phyloP scores from a whole-genome alignment of 2,329 filamentous ascomycete genomes.

The Fusarium equiseti region DNA sequence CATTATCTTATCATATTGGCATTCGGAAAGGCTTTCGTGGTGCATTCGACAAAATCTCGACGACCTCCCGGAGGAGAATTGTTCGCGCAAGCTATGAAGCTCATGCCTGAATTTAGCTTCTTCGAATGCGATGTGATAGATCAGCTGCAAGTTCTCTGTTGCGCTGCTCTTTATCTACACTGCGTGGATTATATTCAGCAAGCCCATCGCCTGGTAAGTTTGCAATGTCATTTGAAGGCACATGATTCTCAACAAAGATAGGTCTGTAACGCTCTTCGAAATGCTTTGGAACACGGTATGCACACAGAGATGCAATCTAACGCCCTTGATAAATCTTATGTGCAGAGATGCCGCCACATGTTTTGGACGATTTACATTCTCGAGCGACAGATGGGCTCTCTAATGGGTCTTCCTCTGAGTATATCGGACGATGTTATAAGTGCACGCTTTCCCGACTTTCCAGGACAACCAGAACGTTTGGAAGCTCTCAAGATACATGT shows the following conservation, averaged over 20 bases:
- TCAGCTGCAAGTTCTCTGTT: slow-evolving; percentile 38
- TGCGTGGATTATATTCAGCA: slow-evolving; percentile 23
- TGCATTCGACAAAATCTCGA: slow-evolving; percentile 33
- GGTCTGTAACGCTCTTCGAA: slow-evolving; percentile 32
- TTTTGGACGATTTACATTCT: slow-evolving; percentile 42
- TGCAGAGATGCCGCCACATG: slow-evolving; percentile 24
- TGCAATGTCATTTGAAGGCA: accelerated
- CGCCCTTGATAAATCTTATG: slow-evolving; percentile 20
- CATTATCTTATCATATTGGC: slow-evolving; percentile 40
- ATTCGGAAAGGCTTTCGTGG: slow-evolving; percentile 39
- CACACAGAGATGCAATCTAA: slow-evolving; percentile 38
- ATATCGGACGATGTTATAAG: slow-evolving; percentile 38
- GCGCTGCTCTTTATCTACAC: slow-evolving; percentile 33
- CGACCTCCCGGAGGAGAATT: slow-evolving; percentile 32
- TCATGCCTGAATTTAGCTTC: slow-evolving; percentile 40
- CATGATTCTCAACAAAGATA: neutral
- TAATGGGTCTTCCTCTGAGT: slow-evolving; percentile 31
- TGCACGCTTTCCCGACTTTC: slow-evolving; percentile 25
- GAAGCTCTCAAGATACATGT: slow-evolving; percentile 34
- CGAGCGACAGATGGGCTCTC: slow-evolving; percentile 34
- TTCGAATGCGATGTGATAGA: slow-evolving; percentile 30
- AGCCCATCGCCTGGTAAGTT: slow-evolving; percentile 26
- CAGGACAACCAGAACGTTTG: slow-evolving; percentile 17
- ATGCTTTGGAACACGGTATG: slow-evolving; percentile 31
- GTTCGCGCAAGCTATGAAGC: slow-evolving; percentile 38